Percentiles rank a stretch among this genome's conserved stretches.
phyloP scores from a whole-genome alignment of 2,329 filamentous ascomycete genomes.

The Chrysoporthe deuterocubensis region DNA sequence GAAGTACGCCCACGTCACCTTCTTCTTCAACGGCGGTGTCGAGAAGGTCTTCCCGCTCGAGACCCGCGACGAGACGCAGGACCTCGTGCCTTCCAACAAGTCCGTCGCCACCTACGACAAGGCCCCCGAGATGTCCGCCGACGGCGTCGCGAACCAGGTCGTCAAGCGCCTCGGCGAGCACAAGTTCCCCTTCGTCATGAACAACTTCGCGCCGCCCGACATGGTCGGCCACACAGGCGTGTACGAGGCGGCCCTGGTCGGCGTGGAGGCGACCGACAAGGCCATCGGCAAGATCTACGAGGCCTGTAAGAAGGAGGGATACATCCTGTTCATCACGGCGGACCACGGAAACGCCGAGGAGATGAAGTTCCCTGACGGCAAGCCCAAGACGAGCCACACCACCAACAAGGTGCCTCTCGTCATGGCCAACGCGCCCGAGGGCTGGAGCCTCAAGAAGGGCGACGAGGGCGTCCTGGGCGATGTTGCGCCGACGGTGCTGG shows the following conservation, averaged over 20 bases:
- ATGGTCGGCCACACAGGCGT: constrained; percentile 99
- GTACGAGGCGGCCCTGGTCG: constrained; percentile 90
- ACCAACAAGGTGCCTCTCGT: constrained; percentile 97
- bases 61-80: constrained; percentile 79
- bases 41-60: constrained; percentile 96
- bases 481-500: constrained; percentile 92
- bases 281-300: constrained; percentile 93
- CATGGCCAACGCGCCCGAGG: constrained; percentile 94
- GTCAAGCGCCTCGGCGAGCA: constrained; percentile 83
- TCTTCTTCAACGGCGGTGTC: constrained; percentile 99
- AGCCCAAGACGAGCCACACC: constrained; percentile 97
- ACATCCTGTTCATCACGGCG: constrained; percentile 91
- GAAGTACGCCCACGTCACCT: constrained; percentile 99
- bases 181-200: constrained; percentile 97
- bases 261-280: constrained; percentile 84
- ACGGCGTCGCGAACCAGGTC: constrained; percentile 86
- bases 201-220: constrained; percentile 99
- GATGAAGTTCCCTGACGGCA: constrained; percentile 96
- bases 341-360: constrained; percentile 99
- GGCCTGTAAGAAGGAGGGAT: constrained; percentile 89
- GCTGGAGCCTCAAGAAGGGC: constrained; percentile 82
- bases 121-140: constrained; percentile 94
- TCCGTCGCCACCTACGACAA: constrained; percentile 90
- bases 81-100: constrained; percentile 86
- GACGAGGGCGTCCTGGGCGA: constrained; percentile 87